phyloP scores from a whole-genome alignment of 2,329 filamentous ascomycete species.

The Diaporthe ampelina region DNA sequence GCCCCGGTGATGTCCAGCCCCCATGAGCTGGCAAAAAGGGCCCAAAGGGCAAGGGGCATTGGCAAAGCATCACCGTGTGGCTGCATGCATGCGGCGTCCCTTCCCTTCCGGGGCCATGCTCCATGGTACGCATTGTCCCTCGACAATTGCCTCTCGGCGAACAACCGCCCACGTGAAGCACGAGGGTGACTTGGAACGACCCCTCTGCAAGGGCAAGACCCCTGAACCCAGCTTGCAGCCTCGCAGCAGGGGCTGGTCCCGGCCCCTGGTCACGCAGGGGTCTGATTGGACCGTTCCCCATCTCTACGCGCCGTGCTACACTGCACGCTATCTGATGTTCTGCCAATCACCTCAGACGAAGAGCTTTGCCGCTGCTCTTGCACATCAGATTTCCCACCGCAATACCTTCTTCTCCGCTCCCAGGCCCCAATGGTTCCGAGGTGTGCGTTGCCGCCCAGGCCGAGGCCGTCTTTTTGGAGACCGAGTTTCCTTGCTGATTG shows the following conservation, averaged over 20 bases:
- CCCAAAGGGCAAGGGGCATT: constrained; percentile 20
- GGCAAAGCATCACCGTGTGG: constrained; percentile 30
- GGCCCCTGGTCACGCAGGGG: constrained; percentile 21
- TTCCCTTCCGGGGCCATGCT: neutral
- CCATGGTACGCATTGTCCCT: constrained; percentile 11
- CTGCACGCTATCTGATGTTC: constrained; percentile 36
- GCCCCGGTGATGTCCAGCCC: constrained; percentile 4
- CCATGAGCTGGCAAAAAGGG: neutral
- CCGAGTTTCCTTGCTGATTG: constrained; percentile 35
- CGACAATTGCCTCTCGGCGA: constrained; percentile 3
- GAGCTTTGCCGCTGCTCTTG: constrained; percentile 33
- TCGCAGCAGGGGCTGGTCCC: constrained; percentile 27
- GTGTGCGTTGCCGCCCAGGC: constrained; percentile 39
- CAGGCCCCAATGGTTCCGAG: constrained; percentile 33
- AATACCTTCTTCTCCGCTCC: constrained; percentile 23
- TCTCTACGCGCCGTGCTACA: constrained; percentile 41
- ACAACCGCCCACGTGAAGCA: constrained; percentile 22
- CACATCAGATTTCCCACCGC: constrained; percentile 35
- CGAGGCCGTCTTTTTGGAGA: constrained; percentile 27
- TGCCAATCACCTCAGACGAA: constrained; percentile 40
- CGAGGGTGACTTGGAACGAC: constrained; percentile 28
- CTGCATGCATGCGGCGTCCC: constrained; percentile 20
- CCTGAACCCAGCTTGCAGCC: constrained; percentile 38
- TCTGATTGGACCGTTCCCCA: constrained; percentile 38
- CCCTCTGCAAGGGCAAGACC: constrained; percentile 34